These are phyloP conservation scores for Buxus sempervirens DNA, from an alignment of 164 flowering plant genomes.

Conservation along the genomic window DNA sequence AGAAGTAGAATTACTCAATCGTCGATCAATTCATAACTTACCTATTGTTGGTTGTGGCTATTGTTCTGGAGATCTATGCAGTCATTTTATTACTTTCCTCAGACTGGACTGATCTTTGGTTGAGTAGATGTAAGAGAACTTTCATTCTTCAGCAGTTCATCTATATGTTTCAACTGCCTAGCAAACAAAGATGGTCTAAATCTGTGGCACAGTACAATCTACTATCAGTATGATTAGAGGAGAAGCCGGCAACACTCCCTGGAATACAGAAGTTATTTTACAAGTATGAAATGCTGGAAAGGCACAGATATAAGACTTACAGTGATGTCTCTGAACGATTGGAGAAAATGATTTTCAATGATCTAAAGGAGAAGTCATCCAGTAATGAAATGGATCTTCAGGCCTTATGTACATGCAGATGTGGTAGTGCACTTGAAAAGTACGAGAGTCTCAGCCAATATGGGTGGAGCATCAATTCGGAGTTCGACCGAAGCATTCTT, in stretches of 20 bases:
- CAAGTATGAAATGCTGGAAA: not conserved
- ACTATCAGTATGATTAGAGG: not conserved
- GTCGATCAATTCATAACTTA: conserved; percentile 33
- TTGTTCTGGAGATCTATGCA: conserved; percentile 32
- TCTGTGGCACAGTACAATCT: conserved; percentile 16
- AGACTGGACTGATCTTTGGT: conserved; percentile 29
- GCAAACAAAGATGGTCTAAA: conserved; percentile 20
- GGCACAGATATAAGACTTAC: not conserved
- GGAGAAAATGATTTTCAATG: conserved; percentile 9
- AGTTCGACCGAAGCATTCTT: conserved; percentile 9
- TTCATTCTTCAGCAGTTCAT: not conserved
- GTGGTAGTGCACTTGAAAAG: not conserved
- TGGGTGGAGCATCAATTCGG: not conserved
- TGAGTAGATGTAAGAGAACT: conserved; percentile 1
- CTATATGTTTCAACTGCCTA: not conserved
- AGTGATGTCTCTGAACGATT: not conserved
- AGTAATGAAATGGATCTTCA: not conserved
- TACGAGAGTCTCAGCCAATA: not conserved
- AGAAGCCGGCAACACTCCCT: not conserved
- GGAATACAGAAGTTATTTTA: not conserved
- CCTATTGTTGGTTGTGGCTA: conserved; percentile 34
- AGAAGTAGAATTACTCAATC: conserved; percentile 2
- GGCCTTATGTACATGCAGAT: not conserved
- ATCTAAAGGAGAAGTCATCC: not conserved
- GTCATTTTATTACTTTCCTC: conserved; percentile 28